A percentile compares a stretch with the other conserved stretches of the same genome.
These are phyloP conservation scores for Rhizophlyctis rosea DNA, from an alignment of 192 early-diverging fungal genomes.

Conservation along the genomic window DNA sequence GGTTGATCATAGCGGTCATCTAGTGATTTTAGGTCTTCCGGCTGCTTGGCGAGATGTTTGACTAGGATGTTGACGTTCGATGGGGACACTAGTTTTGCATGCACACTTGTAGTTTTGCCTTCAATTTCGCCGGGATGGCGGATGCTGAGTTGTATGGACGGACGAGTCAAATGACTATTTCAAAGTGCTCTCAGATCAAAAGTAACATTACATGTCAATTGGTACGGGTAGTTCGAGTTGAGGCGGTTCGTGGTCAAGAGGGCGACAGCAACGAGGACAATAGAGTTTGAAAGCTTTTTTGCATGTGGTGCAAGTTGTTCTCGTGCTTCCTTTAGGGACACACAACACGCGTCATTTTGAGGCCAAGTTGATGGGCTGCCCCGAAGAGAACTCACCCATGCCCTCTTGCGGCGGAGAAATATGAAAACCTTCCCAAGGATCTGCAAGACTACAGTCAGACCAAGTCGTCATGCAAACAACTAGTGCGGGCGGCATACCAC, in stretches of 20 bases:
- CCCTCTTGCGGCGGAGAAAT: too few relatives aligned
- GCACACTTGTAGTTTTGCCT: conserved; percentile 85
- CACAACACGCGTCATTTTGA: too few relatives aligned
- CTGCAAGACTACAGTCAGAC: too few relatives aligned
- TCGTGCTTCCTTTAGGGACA: too few relatives aligned
- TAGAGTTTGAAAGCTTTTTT: conserved; percentile 65
- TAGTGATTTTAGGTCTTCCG: not conserved
- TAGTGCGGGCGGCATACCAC: too few relatives aligned
- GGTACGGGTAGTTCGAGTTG: conserved; percentile 65
- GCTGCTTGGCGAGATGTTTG: conserved; percentile 38
- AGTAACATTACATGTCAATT: conserved; percentile 57
- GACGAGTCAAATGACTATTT: not conserved
- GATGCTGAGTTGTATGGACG: conserved; percentile 38
- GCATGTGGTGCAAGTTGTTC: conserved; percentile 57
- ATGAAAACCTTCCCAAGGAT: too few relatives aligned
- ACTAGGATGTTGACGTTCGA: conserved; percentile 63
- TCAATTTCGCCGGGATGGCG: conserved; percentile 77
- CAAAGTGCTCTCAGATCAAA: not conserved
- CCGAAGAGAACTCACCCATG: too few relatives aligned
- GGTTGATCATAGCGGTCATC: conserved; percentile 60
- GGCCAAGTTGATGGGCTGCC: too few relatives aligned
- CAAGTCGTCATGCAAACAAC: too few relatives aligned
- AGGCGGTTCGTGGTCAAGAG: conserved; percentile 57
- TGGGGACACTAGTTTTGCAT: conserved; percentile 75
- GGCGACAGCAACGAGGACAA: conserved; percentile 67